Evolutionary conservation across 257 asterid species (phyloP).

Genomic region (Dorcoceras hygrometricum): DNA sequence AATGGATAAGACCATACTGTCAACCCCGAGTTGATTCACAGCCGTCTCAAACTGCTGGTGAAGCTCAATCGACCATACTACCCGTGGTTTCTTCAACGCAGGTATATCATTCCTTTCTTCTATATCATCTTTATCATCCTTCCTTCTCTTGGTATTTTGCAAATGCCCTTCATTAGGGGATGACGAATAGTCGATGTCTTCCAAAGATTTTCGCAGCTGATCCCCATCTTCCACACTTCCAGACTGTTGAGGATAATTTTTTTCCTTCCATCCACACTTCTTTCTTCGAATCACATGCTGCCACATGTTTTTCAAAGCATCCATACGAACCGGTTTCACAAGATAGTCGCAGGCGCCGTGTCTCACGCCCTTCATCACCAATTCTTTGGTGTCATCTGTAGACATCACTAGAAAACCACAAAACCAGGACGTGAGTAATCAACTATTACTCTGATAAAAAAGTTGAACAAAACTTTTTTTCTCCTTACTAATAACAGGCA

Average conservation of each 20-base stretch:
- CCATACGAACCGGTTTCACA: slow-evolving; percentile 85
- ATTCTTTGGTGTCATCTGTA: slow-evolving; percentile 75
- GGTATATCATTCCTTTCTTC: slow-evolving; percentile 35
- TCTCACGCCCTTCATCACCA: slow-evolving; percentile 92
- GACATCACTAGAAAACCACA: slow-evolving; percentile 75
- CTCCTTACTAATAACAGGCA: slow-evolving; percentile 56
- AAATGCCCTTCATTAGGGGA: slow-evolving; percentile 73
- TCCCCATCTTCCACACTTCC: slow-evolving; percentile 73
- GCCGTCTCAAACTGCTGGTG: slow-evolving; percentile 57
- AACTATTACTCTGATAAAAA: background rate
- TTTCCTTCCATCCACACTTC: slow-evolving; percentile 70
- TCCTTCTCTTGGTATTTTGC: slow-evolving; percentile 62
- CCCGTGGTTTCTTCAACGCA: slow-evolving; percentile 49
- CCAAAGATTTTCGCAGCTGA: slow-evolving; percentile 49
- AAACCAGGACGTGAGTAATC: background rate
- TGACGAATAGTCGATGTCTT: slow-evolving; percentile 71
- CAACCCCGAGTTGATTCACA: slow-evolving; percentile 53
- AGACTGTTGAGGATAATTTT: slow-evolving; percentile 57
- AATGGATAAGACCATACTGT: slow-evolving; percentile 34
- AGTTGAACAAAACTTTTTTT: background rate
- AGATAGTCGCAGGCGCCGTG: slow-evolving; percentile 97
- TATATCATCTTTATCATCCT: slow-evolving; percentile 39
- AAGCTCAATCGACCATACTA: slow-evolving; percentile 61
- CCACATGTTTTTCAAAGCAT: slow-evolving; percentile 96
- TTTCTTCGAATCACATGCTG: slow-evolving; percentile 87